These are phyloP conservation scores for Sphaerulina populicola DNA, from an alignment of 2,329 filamentous ascomycete genomes.

Conservation along the genomic window DNA sequence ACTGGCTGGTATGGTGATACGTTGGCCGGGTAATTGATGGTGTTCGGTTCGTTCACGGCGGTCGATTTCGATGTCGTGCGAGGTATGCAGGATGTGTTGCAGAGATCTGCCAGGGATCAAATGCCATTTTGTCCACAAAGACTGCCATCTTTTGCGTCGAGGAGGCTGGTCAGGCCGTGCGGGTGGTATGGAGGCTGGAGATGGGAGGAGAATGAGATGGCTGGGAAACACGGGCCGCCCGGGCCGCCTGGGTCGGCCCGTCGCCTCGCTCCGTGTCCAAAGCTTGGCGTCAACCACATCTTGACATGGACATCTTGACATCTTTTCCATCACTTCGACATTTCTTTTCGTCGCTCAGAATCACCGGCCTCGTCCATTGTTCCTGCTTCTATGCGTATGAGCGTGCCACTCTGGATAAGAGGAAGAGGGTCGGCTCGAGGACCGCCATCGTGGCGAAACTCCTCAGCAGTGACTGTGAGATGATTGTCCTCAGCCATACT, in stretches of 20 bases:
- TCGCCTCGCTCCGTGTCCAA: neutral
- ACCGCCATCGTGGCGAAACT: too few species aligned
- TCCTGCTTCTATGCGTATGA: too few species aligned
- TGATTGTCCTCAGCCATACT: too few species aligned
- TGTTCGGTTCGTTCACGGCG: conserved; percentile 13
- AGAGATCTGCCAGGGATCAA: conserved; percentile 1
- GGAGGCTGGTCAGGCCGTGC: neutral
- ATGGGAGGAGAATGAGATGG: too few species aligned
- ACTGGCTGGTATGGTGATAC: neutral
- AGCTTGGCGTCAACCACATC: neutral
- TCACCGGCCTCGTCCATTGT: too few species aligned
- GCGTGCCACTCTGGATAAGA: too few species aligned
- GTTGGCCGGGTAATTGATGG: conserved; percentile 2
- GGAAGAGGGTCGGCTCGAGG: too few species aligned
- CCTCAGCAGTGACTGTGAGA: too few species aligned
- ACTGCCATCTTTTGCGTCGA: conserved; percentile 1
- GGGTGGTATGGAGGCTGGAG: neutral
- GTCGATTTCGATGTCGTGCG: conserved; percentile 14
- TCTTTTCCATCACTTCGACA: too few species aligned
- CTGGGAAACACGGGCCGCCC: neutral
- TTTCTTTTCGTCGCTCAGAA: too few species aligned
- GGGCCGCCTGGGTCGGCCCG: too few species aligned
- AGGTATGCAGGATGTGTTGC: conserved; percentile 10
- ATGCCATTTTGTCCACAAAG: neutral
- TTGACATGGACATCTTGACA: neutral